Conservation (phyloP, 1,284 basidiomycete genomes). For the Heterobasidion annosum region DNA sequence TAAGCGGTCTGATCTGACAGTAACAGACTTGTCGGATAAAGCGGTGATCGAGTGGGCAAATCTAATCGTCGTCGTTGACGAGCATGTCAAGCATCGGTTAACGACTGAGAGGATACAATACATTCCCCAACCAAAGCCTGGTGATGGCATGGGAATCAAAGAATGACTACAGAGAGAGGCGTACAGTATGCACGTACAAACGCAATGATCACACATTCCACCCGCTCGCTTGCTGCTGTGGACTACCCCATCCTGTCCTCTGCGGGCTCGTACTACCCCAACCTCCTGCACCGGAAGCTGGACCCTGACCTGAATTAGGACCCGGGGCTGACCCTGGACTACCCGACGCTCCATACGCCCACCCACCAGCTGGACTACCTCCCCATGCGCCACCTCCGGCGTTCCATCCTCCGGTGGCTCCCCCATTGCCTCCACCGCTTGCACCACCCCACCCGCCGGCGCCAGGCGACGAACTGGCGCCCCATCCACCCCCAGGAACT, state of each 20-base stretch:
- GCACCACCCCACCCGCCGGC: slow-evolving; percentile 20
- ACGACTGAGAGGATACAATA: too few relatives aligned
- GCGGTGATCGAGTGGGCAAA: too few relatives aligned
- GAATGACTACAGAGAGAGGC: background rate
- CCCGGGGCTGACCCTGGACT: slow-evolving; percentile 15
- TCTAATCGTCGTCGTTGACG: too few relatives aligned
- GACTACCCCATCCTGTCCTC: slow-evolving; percentile 27
- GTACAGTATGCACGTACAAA: slow-evolving; percentile 2
- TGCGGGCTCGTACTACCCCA: slow-evolving; percentile 14
- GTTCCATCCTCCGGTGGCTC: slow-evolving; percentile 21
- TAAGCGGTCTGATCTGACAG: too few relatives aligned
- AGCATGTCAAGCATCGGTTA: too few relatives aligned
- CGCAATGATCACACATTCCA: slow-evolving; percentile 21
- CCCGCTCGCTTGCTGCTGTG: slow-evolving; percentile 24
- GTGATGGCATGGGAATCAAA: background rate
- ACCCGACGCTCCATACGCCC: slow-evolving; percentile 22
- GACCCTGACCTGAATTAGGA: slow-evolving; percentile 14
- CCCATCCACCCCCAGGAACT: slow-evolving; percentile 11
- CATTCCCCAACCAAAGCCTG: too few relatives aligned
- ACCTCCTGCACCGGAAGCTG: slow-evolving; percentile 15
- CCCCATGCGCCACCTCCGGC: slow-evolving; percentile 26
- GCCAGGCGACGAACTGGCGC: slow-evolving; percentile 5
- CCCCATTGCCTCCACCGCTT: slow-evolving; percentile 21
- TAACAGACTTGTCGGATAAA: too few relatives aligned
- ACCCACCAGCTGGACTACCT: slow-evolving; percentile 16